Percentiles rank a stretch among this genome's conserved stretches.
These are phyloP conservation scores for Aspergillus ochraceus DNA, from an alignment of 2,329 filamentous ascomycete species.

Conservation along the genomic window DNA sequence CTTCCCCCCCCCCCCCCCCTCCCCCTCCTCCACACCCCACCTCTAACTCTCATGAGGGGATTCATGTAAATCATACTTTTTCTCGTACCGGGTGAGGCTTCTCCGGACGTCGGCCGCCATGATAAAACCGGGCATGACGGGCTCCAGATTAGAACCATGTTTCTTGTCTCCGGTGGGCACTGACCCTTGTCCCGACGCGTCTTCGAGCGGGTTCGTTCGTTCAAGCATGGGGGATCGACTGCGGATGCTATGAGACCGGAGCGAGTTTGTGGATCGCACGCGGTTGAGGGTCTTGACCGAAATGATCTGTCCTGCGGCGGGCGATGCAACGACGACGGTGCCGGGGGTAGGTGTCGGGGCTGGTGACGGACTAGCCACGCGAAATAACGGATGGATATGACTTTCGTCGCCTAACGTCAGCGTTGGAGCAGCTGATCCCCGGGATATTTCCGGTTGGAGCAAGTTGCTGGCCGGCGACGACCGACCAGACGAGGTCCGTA, in stretches of 20 bases:
- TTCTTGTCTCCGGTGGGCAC: neutral
- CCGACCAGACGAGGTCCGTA: constrained; percentile 16
- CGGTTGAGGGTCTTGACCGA: constrained; percentile 37
- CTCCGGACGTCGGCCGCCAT: constrained; percentile 24
- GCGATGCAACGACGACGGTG: constrained; percentile 57
- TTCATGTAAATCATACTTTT: constrained; percentile 30
- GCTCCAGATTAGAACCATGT: neutral
- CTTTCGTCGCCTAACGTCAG: constrained; percentile 42
- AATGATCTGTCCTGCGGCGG: constrained; percentile 55
- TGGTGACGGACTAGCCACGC: constrained; percentile 54
- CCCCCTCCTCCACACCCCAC: neutral
- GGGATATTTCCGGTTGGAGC: constrained; percentile 16
- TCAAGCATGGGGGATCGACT: constrained; percentile 21
- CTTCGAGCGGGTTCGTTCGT: constrained; percentile 8
- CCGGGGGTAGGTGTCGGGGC: constrained; percentile 53
- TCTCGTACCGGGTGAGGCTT: constrained; percentile 25
- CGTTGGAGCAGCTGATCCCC: constrained; percentile 17
- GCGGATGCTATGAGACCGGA: constrained; percentile 25
- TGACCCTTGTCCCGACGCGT: constrained; percentile 11
- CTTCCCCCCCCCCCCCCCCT: neutral
- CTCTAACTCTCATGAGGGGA: constrained; percentile 28
- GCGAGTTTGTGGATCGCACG: constrained; percentile 35
- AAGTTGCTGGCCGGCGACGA: constrained; percentile 23
- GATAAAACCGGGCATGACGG: constrained; percentile 13
- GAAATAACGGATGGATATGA: constrained; percentile 60